Evolutionary conservation across 176 grass and related monocot species (phyloP).

Genomic region (Cenchrus fungigraminus): DNA sequence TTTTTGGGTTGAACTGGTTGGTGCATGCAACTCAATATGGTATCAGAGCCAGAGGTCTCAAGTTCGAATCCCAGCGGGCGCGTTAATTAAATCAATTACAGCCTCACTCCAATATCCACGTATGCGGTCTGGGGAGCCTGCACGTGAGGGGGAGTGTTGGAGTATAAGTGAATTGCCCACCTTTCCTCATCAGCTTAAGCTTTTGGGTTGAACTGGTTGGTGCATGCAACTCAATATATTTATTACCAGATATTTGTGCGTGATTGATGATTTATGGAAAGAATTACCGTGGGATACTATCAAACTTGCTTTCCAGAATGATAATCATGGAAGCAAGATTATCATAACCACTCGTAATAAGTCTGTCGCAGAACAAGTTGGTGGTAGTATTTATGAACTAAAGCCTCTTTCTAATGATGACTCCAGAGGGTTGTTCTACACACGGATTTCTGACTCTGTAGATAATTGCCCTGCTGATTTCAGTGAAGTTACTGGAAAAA

Average conservation of each 20-base stretch:
- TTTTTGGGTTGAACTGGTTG: too few species aligned
- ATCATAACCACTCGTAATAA: constrained; percentile 4
- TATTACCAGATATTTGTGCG: neutral
- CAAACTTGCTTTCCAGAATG: neutral
- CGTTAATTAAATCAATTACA: too few species aligned
- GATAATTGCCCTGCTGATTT: neutral
- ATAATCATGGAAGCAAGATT: neutral
- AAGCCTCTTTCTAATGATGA: neutral
- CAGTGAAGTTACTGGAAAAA: neutral
- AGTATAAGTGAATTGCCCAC: too few species aligned
- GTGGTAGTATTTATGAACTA: neutral
- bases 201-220: too few species aligned
- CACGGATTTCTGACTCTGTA: neutral
- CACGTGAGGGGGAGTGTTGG: too few species aligned
- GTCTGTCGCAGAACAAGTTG: neutral
- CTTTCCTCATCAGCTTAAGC: too few species aligned
- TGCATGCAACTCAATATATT: neutral
- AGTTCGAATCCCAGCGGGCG: too few species aligned
- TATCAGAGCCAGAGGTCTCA: too few species aligned
- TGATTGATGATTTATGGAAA: constrained; percentile 33
- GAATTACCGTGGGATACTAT: neutral
- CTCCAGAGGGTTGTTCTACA: neutral
- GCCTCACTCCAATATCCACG: too few species aligned
- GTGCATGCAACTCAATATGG: too few species aligned
- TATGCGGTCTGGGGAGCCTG: too few species aligned